Percentiles rank a stretch among this genome's conserved stretches.
Evolutionary conservation across 129 eudicot genomes (phyloP).

Genomic region (Saposhnikovia divaricata): DNA sequence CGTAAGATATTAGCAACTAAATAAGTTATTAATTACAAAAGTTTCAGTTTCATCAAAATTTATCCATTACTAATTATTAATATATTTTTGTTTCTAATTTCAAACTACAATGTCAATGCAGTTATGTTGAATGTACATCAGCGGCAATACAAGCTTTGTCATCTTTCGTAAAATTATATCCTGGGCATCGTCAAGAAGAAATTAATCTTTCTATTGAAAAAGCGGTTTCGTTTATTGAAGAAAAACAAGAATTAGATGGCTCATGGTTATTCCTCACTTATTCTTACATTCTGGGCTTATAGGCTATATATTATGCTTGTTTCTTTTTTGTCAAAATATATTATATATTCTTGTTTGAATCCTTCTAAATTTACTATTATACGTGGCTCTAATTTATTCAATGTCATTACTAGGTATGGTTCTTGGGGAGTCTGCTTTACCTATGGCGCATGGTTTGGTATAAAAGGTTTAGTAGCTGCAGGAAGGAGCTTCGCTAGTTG

Average conservation of each 20-base stretch:
- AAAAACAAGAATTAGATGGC: slow-evolving; percentile 69
- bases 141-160: slow-evolving; percentile 81
- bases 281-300: not conserved
- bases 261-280: slow-evolving; percentile 42
- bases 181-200: slow-evolving; percentile 77
- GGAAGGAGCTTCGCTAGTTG: slow-evolving; percentile 40
- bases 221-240: slow-evolving; percentile 58
- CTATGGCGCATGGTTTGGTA: slow-evolving; percentile 81
- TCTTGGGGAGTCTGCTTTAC: slow-evolving; percentile 76
- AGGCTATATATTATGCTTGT: not conserved
- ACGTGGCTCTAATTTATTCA: not conserved
- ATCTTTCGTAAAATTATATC: slow-evolving; percentile 54
- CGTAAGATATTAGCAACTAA: slow-evolving; percentile 48
- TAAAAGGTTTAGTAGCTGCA: slow-evolving; percentile 47
- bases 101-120: slow-evolving; percentile 17
- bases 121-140: slow-evolving; percentile 86
- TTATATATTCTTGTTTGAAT: not conserved
- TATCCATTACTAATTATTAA: no score
- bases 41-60: not conserved
- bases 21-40: not conserved
- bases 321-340: not conserved
- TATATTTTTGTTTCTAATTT: slow-evolving; percentile 6
- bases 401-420: not conserved
- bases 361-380: not conserved
- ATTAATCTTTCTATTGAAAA: slow-evolving; percentile 46